Percentiles rank a stretch among this genome's conserved stretches.
These are phyloP conservation scores for Rhododendron mucronatum DNA, from an alignment of 148 eudicot genomes.

Conservation along the genomic window DNA sequence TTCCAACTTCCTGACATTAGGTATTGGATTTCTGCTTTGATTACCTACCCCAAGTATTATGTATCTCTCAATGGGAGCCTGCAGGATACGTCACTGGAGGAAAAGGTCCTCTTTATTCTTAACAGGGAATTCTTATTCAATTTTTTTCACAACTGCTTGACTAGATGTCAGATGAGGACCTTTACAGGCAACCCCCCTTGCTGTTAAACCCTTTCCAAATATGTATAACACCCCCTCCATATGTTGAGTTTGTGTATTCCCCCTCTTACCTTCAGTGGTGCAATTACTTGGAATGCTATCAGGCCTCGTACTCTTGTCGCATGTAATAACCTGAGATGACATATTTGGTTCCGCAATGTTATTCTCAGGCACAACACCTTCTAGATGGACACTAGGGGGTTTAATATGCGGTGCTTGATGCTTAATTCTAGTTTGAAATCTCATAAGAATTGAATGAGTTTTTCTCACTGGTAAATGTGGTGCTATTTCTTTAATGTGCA, in stretches of 20 bases:
- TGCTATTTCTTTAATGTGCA: background rate
- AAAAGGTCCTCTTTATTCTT: background rate
- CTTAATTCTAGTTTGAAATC: background rate
- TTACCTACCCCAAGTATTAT: background rate
- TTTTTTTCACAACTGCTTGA: background rate
- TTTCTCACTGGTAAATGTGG: background rate
- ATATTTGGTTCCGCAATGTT: background rate
- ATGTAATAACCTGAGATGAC: background rate
- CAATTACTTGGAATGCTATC: too few relatives aligned
- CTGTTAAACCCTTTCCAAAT: background rate
- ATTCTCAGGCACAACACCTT: background rate
- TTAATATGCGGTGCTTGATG: background rate
- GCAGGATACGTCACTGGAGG: background rate
- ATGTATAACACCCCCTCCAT: too few relatives aligned
- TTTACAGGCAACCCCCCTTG: background rate
- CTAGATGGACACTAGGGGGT: background rate
- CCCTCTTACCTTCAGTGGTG: too few relatives aligned
- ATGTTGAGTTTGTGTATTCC: too few relatives aligned
- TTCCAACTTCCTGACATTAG: background rate
- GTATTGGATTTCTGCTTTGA: background rate
- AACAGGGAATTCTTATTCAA: background rate
- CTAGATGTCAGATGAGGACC: background rate
- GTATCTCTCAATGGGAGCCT: background rate
- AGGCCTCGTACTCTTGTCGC: background rate
- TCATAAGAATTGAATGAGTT: background rate